Percentiles rank a stretch among this genome's conserved stretches.
phyloP scores from a whole-genome alignment of 2,329 filamentous ascomycete species.

The Ophiostoma quercus region DNA sequence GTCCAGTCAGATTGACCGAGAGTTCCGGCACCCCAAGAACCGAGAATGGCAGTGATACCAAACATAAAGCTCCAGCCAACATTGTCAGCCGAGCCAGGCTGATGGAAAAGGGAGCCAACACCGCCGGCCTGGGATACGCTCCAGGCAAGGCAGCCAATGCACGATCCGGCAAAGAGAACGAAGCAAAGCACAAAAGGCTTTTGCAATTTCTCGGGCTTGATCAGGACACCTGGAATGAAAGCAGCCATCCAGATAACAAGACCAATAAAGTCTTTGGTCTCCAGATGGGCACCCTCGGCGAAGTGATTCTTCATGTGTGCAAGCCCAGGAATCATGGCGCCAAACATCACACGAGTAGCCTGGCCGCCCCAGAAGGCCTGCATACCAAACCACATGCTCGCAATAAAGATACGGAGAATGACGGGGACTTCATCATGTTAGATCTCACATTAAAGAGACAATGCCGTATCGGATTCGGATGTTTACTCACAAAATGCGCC shows the following conservation, averaged over 20 bases:
- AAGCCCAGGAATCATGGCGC: constrained; percentile 32
- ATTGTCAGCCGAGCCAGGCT: constrained; percentile 23
- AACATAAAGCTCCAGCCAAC: constrained; percentile 38
- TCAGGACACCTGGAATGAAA: constrained; percentile 20
- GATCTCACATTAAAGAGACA: neutral
- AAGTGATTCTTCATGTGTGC: constrained; percentile 30
- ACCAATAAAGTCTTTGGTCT: constrained; percentile 32
- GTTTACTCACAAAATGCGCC: constrained; percentile 36
- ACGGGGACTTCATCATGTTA: constrained; percentile 24
- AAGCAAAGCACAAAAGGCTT: constrained; percentile 29
- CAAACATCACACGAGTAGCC: constrained; percentile 31
- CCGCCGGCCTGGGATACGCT: constrained; percentile 30
- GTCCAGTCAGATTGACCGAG: constrained; percentile 44
- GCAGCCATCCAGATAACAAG: constrained; percentile 29
- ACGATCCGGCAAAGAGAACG: constrained; percentile 38
- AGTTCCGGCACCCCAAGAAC: constrained; percentile 42
- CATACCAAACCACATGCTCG: constrained; percentile 36
- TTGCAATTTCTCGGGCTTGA: constrained; percentile 26
- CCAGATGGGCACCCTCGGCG: constrained; percentile 29
- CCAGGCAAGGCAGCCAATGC: constrained; percentile 30
- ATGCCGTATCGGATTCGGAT: constrained; percentile 19
- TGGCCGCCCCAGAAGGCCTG: constrained; percentile 31
- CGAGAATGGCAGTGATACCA: constrained; percentile 40
- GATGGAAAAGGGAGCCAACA: constrained; percentile 31
- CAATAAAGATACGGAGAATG: constrained; percentile 33